phyloP scores from a whole-genome alignment of 1,139 yeast genomes.

The Candida glucosophila region DNA sequence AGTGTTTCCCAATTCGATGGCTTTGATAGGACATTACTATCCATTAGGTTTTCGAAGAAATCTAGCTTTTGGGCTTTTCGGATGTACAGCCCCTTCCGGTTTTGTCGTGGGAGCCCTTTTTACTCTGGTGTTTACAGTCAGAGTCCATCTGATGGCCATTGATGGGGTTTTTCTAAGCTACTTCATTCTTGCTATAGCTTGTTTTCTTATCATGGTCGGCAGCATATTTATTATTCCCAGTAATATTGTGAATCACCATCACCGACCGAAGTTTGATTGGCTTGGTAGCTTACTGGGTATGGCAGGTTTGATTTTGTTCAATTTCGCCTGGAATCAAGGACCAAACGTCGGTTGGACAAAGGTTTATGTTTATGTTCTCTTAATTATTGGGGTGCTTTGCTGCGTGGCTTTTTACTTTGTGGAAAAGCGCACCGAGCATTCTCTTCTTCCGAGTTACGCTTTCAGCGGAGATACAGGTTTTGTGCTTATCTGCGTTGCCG shows the following conservation, averaged over 20 bases:
- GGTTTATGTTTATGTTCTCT: slow-evolving; percentile 40
- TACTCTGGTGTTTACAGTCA: slow-evolving; percentile 32
- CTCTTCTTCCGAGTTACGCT: slow-evolving; percentile 38
- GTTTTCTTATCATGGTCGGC: slow-evolving; percentile 17
- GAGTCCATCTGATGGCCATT: slow-evolving; percentile 5
- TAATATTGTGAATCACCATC: slow-evolving; percentile 12
- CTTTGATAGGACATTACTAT: slow-evolving; percentile 44
- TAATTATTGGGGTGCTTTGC: slow-evolving; percentile 38
- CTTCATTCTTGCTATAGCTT: slow-evolving; percentile 37
- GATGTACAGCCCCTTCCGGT: slow-evolving; percentile 55
- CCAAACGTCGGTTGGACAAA: slow-evolving; percentile 50
- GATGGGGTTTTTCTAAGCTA: slow-evolving; percentile 13
- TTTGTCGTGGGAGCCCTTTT: slow-evolving; percentile 43
- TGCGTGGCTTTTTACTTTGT: slow-evolving; percentile 26
- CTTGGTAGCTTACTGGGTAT: slow-evolving; percentile 41
- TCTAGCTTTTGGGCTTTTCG: slow-evolving; percentile 40
- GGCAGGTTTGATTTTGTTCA: slow-evolving; percentile 39
- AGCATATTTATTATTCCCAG: slow-evolving; percentile 37
- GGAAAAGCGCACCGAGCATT: slow-evolving; percentile 29
- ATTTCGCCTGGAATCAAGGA: slow-evolving; percentile 56
- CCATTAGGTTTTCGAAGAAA: slow-evolving; percentile 35
- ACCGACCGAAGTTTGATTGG: slow-evolving; percentile 38
- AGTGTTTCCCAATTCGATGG: slow-evolving; percentile 48
- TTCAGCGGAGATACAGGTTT: slow-evolving; percentile 34
- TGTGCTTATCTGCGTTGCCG: slow-evolving; percentile 40